A percentile compares a stretch with the other conserved stretches of the same genome.
Evolutionary conservation across 2,329 filamentous ascomycete genomes (phyloP).

Genomic region (Helicocarpus griseus): DNA sequence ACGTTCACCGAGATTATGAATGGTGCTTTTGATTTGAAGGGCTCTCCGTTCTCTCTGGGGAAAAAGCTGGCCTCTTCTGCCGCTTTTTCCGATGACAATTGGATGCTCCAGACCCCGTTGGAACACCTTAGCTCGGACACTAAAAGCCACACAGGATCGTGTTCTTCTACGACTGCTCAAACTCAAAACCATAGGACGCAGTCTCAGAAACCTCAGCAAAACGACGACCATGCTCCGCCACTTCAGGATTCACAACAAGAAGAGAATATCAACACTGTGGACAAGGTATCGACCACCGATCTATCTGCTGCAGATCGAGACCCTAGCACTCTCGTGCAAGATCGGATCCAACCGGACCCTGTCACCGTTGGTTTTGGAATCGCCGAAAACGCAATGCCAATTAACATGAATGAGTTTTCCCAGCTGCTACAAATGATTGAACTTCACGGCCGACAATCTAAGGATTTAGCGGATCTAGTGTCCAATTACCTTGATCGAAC

Average conservation of each 20-base stretch:
- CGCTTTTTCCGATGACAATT: background rate
- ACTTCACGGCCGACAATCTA: constrained; percentile 8
- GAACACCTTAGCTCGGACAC: background rate
- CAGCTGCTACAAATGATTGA: constrained; percentile 9
- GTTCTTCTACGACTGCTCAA: background rate
- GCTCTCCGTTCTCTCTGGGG: constrained; percentile 7
- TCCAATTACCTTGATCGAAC: constrained; percentile 5
- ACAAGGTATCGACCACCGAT: background rate
- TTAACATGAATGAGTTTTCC: constrained; percentile 2
- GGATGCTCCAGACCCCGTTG: background rate
- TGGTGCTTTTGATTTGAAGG: constrained; percentile 8
- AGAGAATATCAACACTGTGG: background rate
- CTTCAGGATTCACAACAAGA: background rate
- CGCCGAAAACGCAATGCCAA: background rate
- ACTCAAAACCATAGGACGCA: background rate
- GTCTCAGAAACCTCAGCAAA: background rate
- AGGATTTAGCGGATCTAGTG: constrained; percentile 8
- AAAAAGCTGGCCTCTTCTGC: constrained; percentile 3
- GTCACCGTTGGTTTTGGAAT: background rate
- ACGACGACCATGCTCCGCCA: background rate
- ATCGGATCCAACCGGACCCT: background rate
- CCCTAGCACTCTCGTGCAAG: background rate
- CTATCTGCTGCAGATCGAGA: background rate
- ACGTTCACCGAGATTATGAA: constrained; percentile 11
- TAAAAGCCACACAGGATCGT: background rate